Evolutionary conservation across 768 basidiomycete genomes (phyloP).

Genomic region (Myochromella boudieri): DNA sequence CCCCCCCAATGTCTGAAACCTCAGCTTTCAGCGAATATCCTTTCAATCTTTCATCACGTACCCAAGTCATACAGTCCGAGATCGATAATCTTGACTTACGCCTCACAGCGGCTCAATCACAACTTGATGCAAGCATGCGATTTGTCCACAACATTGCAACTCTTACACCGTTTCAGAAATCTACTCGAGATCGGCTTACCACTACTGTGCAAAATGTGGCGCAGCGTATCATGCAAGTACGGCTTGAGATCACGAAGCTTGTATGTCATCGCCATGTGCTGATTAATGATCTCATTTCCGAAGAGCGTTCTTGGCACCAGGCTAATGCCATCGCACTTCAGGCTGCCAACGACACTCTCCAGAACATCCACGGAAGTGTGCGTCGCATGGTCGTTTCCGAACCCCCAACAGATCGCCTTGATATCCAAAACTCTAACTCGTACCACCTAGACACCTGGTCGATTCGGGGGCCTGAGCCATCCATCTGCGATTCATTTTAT

Average conservation of each 20-base stretch:
- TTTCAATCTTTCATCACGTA: conserved; percentile 50
- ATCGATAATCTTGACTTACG: conserved; percentile 63
- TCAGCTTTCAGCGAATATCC: conserved; percentile 26
- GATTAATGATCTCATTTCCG: conserved; percentile 69
- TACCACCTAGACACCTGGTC: conserved; percentile 22
- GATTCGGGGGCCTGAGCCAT: conserved; percentile 41
- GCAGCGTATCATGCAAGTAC: conserved; percentile 61
- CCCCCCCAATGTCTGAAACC: conserved; percentile 12
- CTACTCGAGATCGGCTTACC: conserved; percentile 77
- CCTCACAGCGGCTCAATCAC: conserved; percentile 50
- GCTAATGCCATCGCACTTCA: conserved; percentile 72
- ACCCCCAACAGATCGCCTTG: conserved; percentile 22
- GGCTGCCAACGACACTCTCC: conserved; percentile 68
- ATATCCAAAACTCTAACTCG: conserved; percentile 2
- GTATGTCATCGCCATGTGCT: conserved; percentile 79
- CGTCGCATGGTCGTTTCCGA: conserved; percentile 38
- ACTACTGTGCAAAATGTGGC: conserved; percentile 59
- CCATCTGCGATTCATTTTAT: conserved; percentile 62
- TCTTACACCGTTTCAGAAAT: conserved; percentile 83
- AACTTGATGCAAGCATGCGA: conserved; percentile 69
- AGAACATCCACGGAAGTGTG: conserved; percentile 33
- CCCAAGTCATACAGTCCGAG: conserved; percentile 57
- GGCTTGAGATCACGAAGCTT: conserved; percentile 73
- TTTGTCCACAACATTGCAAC: conserved; percentile 80
- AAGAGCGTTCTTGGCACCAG: conserved; percentile 62